Conservation (phyloP, 2,329 filamentous ascomycete genomes). For the Hypoxylon sp. region DNA sequence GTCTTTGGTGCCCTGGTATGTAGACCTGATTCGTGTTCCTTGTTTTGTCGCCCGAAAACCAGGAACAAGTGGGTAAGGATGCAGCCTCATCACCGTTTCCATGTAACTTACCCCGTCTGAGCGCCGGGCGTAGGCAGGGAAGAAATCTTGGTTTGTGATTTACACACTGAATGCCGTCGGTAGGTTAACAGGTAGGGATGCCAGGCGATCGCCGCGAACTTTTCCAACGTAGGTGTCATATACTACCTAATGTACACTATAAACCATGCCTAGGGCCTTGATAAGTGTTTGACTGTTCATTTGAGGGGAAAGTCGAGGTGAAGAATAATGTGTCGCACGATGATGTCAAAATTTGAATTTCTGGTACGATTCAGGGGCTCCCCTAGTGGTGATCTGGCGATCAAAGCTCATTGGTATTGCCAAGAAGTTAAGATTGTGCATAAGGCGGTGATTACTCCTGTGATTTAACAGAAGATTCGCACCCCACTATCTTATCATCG, state of each 20-base stretch:
- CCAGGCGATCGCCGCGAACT: neutral
- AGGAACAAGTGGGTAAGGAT: slow-evolving; percentile 32
- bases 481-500: neutral
- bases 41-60: slow-evolving; percentile 25
- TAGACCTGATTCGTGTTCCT: slow-evolving; percentile 16
- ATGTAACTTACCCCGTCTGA: slow-evolving; percentile 32
- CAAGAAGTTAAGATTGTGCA: neutral
- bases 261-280: neutral
- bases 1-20: neutral
- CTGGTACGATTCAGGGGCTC: neutral
- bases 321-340: slow-evolving; percentile 7
- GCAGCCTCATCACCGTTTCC: slow-evolving; percentile 15
- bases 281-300: slow-evolving; percentile 7
- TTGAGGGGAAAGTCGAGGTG: neutral
- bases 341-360: slow-evolving; percentile 8
- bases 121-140: slow-evolving; percentile 23
- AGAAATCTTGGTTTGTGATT: slow-evolving; percentile 12
- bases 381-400: slow-evolving; percentile 24
- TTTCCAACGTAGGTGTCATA: slow-evolving; percentile 9
- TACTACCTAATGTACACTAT: no score
- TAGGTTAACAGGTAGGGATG: neutral
- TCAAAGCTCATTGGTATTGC: slow-evolving; percentile 17
- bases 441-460: neutral
- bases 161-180: neutral
- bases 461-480: neutral